Conservation (phyloP, 2,329 filamentous ascomycete genomes). For the Camptophora hylomeconis region DNA sequence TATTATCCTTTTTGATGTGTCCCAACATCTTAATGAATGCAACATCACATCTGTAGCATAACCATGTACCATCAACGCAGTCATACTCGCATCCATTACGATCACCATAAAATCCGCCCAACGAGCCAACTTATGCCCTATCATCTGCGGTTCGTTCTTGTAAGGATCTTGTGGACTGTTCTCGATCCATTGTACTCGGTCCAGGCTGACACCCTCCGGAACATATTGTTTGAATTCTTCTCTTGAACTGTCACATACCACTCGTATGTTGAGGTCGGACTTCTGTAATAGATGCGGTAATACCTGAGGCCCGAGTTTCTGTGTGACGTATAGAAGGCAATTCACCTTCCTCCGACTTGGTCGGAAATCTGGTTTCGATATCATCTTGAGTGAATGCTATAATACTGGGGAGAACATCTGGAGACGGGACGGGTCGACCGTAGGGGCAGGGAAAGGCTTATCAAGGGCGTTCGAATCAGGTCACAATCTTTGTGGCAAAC, state of each 20-base stretch:
- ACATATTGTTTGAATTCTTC: slow-evolving; percentile 13
- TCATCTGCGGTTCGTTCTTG: slow-evolving; percentile 14
- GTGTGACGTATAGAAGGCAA: slow-evolving; percentile 13
- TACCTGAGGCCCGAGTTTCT: slow-evolving; percentile 16
- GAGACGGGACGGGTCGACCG: no score
- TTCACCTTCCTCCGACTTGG: slow-evolving; percentile 13
- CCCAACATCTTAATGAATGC: slow-evolving; percentile 74
- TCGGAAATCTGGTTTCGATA: no score
- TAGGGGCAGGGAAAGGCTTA: no score
- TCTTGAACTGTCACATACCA: slow-evolving; percentile 13
- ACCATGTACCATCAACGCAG: slow-evolving; percentile 79
- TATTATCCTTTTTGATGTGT: slow-evolving; percentile 71
- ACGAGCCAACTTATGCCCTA: slow-evolving; percentile 50
- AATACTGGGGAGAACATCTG: no score
- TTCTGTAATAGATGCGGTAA: slow-evolving; percentile 16
- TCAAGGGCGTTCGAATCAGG: no score
- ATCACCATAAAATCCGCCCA: slow-evolving; percentile 84
- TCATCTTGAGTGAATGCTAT: no score
- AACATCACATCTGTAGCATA: slow-evolving; percentile 69
- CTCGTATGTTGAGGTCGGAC: slow-evolving; percentile 15
- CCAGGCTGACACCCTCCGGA: slow-evolving; percentile 8
- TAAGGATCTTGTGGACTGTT: slow-evolving; percentile 15
- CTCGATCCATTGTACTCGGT: slow-evolving; percentile 14
- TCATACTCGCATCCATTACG: slow-evolving; percentile 69
- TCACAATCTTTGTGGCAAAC: no score